Percentiles rank a stretch among this genome's conserved stretches.
phyloP scores from a whole-genome alignment of 2,329 filamentous ascomycete species.

The Colletotrichum sp. region DNA sequence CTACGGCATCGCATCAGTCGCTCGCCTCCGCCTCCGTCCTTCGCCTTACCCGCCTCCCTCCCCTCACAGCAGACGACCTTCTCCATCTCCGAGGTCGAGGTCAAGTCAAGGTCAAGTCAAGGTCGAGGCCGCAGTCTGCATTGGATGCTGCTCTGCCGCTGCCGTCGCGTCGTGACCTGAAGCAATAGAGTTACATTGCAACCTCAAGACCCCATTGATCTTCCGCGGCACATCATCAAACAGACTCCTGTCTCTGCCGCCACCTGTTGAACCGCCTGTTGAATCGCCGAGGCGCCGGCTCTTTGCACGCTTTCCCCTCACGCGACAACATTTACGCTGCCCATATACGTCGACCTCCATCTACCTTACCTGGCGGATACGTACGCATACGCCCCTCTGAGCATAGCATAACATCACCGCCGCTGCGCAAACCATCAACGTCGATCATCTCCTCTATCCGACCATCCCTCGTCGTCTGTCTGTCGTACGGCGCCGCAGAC shows the following conservation, averaged over 20 bases:
- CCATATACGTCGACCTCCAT: background rate
- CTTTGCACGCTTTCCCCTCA: conserved; percentile 3
- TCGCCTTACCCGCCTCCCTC: background rate
- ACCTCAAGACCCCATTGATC: background rate
- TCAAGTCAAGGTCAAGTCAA: background rate
- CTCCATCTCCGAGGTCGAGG: conserved; percentile 23
- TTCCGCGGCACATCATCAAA: conserved; percentile 16
- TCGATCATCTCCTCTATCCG: conserved; percentile 2
- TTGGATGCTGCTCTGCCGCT: background rate
- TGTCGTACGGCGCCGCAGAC: conserved; percentile 18
- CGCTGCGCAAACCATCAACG: background rate
- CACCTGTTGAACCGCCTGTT: background rate
- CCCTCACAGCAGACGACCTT: background rate
- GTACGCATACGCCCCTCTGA: background rate
- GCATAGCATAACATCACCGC: background rate
- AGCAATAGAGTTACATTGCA: background rate
- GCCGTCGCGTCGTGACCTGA: background rate
- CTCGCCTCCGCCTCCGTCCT: no score
- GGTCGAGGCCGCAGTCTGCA: background rate
- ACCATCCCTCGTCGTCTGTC: background rate
- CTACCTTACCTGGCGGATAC: background rate
- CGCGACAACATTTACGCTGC: background rate
- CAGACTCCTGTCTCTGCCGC: background rate
- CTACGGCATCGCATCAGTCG: background rate
- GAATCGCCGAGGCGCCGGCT: conserved; percentile 16